Evolutionary conservation across 192 early-diverging fungal genomes (phyloP).

Genomic region (Rhizoclosmatium globosum): DNA sequence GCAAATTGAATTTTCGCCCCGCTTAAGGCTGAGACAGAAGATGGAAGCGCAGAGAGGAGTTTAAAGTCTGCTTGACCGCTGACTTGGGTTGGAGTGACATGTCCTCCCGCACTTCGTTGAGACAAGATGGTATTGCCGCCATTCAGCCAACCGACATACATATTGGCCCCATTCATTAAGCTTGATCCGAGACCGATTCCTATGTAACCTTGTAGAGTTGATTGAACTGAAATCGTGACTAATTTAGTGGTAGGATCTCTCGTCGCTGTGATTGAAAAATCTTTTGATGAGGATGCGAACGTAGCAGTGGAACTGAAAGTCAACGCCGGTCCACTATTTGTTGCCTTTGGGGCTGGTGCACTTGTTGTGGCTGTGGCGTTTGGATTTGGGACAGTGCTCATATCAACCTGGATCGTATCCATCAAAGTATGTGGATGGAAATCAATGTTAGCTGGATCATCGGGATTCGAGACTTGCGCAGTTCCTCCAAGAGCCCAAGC

Average conservation of each 20-base stretch:
- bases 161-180: constrained; percentile 34
- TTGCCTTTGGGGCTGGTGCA: not conserved
- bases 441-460: not conserved
- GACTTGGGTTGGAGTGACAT: constrained; percentile 21
- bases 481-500: not conserved
- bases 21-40: constrained; percentile 6
- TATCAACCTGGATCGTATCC: not conserved
- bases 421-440: constrained; percentile 6
- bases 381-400: not conserved
- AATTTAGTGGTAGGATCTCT: not conserved
- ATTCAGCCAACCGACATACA: constrained; percentile 44
- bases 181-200: constrained; percentile 38
- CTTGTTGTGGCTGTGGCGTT: no score
- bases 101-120: constrained; percentile 37
- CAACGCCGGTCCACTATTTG: not conserved
- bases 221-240: constrained; percentile 13
- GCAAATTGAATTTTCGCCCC: not conserved
- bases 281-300: not conserved
- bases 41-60: not conserved
- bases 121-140: constrained; percentile 28
- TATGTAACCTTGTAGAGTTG: not conserved
- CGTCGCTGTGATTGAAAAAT: constrained; percentile 2
- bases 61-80: not conserved
- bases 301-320: not conserved
- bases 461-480: not conserved